phyloP scores from a whole-genome alignment of 345 rosid genomes.

The Melaleuca quinquenervia region DNA sequence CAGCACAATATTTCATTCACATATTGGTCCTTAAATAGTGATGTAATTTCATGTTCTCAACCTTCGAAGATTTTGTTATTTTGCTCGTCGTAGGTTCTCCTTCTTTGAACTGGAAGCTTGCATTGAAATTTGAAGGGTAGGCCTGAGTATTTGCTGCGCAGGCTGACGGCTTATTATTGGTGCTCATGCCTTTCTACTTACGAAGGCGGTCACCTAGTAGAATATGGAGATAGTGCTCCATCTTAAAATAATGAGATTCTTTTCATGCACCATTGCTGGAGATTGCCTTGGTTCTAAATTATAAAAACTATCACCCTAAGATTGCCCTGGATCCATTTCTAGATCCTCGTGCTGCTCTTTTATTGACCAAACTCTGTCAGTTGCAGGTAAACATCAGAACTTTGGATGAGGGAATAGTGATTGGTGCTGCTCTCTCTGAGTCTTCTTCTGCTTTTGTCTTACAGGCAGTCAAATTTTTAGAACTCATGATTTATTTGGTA shows the following conservation, averaged over 20 bases:
- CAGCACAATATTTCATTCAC: neutral
- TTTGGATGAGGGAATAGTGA: slow-evolving; percentile 88
- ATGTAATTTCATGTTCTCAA: neutral
- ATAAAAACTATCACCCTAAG: neutral
- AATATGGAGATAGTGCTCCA: neutral
- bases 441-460: slow-evolving; percentile 97
- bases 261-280: neutral
- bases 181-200: neutral
- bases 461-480: slow-evolving; percentile 48
- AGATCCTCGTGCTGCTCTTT: neutral
- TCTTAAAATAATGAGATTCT: neutral
- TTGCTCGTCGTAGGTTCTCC: neutral
- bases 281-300: neutral
- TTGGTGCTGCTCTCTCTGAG: slow-evolving; percentile 93
- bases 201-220: neutral
- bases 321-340: neutral
- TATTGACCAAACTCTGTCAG: neutral
- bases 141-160: neutral
- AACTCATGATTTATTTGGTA: neutral
- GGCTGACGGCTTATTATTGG: neutral
- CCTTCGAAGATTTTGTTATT: neutral
- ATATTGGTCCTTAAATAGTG: neutral
- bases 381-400: slow-evolving; percentile 91
- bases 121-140: neutral
- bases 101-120: no score